phyloP scores from a whole-genome alignment of 1,284 basidiomycete species.

The Tremellales sp. region DNA sequence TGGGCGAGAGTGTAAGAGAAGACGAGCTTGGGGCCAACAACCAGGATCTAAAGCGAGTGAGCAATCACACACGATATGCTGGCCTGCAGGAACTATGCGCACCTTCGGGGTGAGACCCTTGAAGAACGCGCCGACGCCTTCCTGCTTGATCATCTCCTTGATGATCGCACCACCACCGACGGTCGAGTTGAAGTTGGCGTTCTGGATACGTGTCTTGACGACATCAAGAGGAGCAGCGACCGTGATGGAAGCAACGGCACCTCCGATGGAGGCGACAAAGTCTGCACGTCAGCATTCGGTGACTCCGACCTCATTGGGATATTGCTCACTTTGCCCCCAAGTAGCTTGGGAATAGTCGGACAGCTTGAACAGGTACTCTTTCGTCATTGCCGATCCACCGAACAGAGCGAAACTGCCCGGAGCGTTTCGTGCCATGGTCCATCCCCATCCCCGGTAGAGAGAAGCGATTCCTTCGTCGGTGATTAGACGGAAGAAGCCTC shows the following conservation, averaged over 20 bases:
- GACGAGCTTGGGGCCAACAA: conserved; percentile 95
- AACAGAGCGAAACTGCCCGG: conserved; percentile 95
- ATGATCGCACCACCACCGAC: conserved; percentile 79
- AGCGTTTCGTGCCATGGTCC: conserved; percentile 97
- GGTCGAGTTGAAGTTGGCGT: conserved; percentile 93
- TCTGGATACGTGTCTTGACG: conserved; percentile 96
- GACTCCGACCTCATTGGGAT: not conserved
- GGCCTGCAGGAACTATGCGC: too few species aligned
- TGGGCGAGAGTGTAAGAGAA: conserved; percentile 98
- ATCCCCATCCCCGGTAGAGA: conserved; percentile 96
- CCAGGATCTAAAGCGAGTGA: conserved; percentile 72
- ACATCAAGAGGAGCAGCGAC: conserved; percentile 94
- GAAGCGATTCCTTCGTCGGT: conserved; percentile 80
- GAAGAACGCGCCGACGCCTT: conserved; percentile 85
- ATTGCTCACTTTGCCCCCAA: conserved; percentile 69
- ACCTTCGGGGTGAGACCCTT: conserved; percentile 96
- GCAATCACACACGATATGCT: conserved; percentile 2
- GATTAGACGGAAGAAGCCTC: conserved; percentile 84
- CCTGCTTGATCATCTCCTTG: conserved; percentile 80
- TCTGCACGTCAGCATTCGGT: conserved; percentile 44
- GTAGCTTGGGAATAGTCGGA: conserved; percentile 87
- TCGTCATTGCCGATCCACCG: conserved; percentile 89
- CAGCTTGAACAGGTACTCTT: conserved; percentile 87
- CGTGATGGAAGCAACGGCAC: conserved; percentile 91
- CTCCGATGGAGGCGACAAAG: conserved; percentile 88